Evolutionary conservation across 2,329 filamentous ascomycete species (phyloP).

Genomic region (Xylaria sp.): DNA sequence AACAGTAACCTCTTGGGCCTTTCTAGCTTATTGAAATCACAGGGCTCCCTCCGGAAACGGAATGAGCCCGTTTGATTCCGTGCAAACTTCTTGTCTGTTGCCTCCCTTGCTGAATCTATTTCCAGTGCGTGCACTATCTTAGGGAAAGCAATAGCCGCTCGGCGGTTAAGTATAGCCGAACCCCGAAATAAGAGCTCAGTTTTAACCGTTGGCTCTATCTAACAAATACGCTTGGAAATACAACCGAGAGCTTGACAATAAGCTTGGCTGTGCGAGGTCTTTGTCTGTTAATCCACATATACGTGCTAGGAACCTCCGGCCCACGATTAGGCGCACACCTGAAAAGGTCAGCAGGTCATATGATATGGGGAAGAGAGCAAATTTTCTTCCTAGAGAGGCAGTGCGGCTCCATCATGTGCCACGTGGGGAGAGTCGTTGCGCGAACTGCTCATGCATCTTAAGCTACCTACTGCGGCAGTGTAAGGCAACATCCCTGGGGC

Average conservation of each 20-base stretch:
- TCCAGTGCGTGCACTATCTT: neutral
- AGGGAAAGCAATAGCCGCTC: neutral
- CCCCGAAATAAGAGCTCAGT: too few relatives aligned
- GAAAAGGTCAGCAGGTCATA: neutral
- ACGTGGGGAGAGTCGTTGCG: neutral
- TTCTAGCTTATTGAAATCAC: neutral
- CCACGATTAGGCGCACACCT: neutral
- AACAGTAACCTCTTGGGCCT: neutral
- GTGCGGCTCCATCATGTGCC: neutral
- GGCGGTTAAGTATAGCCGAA: neutral
- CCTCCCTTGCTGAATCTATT: neutral
- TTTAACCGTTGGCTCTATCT: too few relatives aligned
- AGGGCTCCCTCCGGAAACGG: neutral
- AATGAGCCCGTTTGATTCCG: neutral
- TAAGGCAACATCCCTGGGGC: too few relatives aligned
- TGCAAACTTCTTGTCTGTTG: neutral
- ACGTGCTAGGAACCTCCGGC: neutral
- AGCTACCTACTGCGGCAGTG: too few relatives aligned
- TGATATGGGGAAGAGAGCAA: neutral
- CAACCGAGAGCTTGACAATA: too few relatives aligned
- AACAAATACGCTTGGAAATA: too few relatives aligned
- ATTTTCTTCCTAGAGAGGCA: neutral
- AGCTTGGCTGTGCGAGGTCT: too few relatives aligned
- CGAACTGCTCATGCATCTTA: too few relatives aligned
- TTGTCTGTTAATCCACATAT: too few relatives aligned